Base-by-base conservation (phyloP, 2,329 filamentous ascomycete genomes). In the Fusarium ambrosium region DNA sequence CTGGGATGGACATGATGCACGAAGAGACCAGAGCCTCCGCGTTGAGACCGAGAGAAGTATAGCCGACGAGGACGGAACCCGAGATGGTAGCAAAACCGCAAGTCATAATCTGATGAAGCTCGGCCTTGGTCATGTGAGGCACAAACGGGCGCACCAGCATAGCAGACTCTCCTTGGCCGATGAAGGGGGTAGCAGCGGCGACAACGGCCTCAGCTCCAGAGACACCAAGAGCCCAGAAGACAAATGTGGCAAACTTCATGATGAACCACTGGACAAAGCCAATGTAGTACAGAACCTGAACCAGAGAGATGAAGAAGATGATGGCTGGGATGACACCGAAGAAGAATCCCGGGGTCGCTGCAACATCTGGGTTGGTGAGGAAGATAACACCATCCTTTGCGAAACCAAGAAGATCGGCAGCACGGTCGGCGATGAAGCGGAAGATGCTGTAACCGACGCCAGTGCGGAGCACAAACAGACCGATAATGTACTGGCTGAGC, bases 1-100 rank as follows among this genome's bases (percentile, higher is more conserved):
- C 95, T 0, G 95, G 95, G 74, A 98, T 98, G 78, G 93, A 95
- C 95, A 98, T 98, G 82, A 98, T 95, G 81, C 95, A 98, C 9
- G 94, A 95, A 3, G 94, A 97, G 32, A 98, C 93, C 56, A 98
- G 87, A 4, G 94, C 95, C 82, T 97, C 93, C 1, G 94, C 87
- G 82, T 95, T 97, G 65, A 98, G 88, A 45, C 95, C 95, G 78
- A 98, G 91, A 32, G 88, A 86, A 73, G 98, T 95, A 83, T 97
- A 98, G 16, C 93, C 94, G 32, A 97, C 92, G 41, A 98, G 86
- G 14, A 97, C 94, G 79, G 92, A 95, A 71, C 95, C 95, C 14
- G 95, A 94, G 78, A 98, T 98, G 56, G 95, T 98, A 27, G 95
- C 95, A 78, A 97, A 97, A 72, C 95, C 95, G 75, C 93, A 97